Percentiles rank a stretch among this genome's conserved stretches.
Evolutionary conservation across 805 yeast genomes (phyloP).

Genomic region (Pichia scutulata): DNA sequence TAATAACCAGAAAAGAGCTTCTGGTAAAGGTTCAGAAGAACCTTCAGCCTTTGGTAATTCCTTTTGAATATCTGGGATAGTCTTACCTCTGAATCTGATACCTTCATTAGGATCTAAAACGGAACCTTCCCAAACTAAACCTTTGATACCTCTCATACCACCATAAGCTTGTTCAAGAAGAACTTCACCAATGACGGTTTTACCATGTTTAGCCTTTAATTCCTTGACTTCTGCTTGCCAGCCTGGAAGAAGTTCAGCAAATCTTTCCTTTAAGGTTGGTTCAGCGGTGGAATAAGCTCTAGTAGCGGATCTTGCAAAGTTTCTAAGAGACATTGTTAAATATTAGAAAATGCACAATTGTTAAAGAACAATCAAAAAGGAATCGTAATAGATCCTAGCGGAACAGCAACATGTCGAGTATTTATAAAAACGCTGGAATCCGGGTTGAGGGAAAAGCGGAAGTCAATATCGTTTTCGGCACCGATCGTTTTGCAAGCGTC

Average conservation of each 20-base stretch:
- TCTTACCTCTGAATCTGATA: constrained; percentile 77
- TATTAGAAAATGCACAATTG: not conserved
- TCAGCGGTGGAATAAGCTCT: constrained; percentile 35
- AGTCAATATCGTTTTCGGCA: not conserved
- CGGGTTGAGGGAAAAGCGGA: not conserved
- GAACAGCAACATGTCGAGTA: not conserved
- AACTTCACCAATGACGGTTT: constrained; percentile 70
- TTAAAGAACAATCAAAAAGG: not conserved
- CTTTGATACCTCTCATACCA: constrained; percentile 86
- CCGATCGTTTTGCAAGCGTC: not conserved
- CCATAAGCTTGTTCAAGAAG: constrained; percentile 77
- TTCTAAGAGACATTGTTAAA: constrained; percentile 23
- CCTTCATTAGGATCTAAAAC: constrained; percentile 81
- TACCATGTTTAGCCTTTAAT: constrained; percentile 86
- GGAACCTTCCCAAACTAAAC: constrained; percentile 84
- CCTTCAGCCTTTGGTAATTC: constrained; percentile 70
- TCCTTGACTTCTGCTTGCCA: constrained; percentile 87
- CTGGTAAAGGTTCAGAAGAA: constrained; percentile 62
- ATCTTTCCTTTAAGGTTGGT: constrained; percentile 81
- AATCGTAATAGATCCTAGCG: too few species aligned
- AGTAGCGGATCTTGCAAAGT: constrained; percentile 24
- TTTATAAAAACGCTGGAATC: not conserved
- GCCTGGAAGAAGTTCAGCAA: constrained; percentile 85
- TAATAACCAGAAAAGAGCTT: constrained; percentile 74
- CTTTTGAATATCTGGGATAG: constrained; percentile 71